These are phyloP conservation scores for Kitagawia praeruptora DNA, from an alignment of 129 eudicot genomes.

Conservation along the genomic window DNA sequence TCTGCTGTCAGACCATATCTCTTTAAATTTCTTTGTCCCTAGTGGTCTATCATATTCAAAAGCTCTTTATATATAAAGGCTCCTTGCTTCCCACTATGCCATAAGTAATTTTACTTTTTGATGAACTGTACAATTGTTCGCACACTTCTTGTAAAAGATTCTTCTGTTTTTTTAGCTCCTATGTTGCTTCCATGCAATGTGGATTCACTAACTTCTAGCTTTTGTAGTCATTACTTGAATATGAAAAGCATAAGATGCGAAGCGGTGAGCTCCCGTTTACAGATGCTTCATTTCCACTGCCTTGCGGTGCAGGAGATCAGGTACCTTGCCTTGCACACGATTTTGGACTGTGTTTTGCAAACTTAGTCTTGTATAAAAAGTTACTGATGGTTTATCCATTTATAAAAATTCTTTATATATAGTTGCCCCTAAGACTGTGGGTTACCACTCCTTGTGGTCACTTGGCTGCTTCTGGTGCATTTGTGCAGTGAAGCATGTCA, in stretches of 20 bases:
- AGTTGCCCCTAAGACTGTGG: background rate
- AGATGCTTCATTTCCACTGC: slow-evolving; percentile 51
- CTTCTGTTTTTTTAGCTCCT: background rate
- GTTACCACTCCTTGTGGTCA: background rate
- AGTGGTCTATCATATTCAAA: background rate
- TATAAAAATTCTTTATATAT: background rate
- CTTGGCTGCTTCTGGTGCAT: background rate
- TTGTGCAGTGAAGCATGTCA: background rate
- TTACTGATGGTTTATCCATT: background rate
- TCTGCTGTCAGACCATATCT: background rate
- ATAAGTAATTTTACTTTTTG: background rate
- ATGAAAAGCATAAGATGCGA: slow-evolving; percentile 74
- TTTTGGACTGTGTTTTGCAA: background rate
- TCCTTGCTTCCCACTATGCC: background rate
- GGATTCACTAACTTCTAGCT: slow-evolving; percentile 17
- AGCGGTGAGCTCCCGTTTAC: slow-evolving; percentile 63
- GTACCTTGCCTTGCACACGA: slow-evolving; percentile 21
- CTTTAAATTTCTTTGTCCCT: background rate
- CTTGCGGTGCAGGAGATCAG: slow-evolving; percentile 55
- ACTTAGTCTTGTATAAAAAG: background rate
- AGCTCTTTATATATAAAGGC: background rate
- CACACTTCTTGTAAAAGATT: background rate
- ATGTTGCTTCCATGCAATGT: slow-evolving; percentile 8
- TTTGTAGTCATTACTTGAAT: slow-evolving; percentile 77
- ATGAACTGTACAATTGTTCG: background rate